Evolutionary conservation across 1,139 yeast species (phyloP).

Genomic region (Lodderomyces margitis): DNA sequence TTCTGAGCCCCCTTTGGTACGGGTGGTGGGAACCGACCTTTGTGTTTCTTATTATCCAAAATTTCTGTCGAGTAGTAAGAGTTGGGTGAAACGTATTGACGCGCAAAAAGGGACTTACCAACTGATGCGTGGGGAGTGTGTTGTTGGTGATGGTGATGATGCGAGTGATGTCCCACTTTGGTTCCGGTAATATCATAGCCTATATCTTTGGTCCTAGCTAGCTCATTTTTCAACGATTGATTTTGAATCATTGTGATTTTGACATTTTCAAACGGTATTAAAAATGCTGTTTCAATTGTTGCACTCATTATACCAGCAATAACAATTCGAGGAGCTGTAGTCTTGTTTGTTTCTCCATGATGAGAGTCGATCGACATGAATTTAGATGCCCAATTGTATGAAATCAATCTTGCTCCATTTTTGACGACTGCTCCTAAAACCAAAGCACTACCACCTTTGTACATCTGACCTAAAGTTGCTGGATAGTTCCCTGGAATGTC

Average conservation of each 20-base stretch:
- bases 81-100: conserved; percentile 45
- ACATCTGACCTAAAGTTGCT: conserved; percentile 43
- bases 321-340: conserved; percentile 69
- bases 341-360: conserved; percentile 33
- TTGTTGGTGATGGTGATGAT: conserved; percentile 21
- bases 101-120: conserved; percentile 19
- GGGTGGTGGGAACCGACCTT: conserved; percentile 7
- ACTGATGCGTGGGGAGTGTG: conserved; percentile 14
- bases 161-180: conserved; percentile 2
- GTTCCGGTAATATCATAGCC: conserved; percentile 28
- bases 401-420: conserved; percentile 67
- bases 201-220: conserved; percentile 21
- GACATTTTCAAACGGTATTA: conserved; percentile 89
- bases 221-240: conserved; percentile 38
- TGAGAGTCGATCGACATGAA: conserved; percentile 62
- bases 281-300: conserved; percentile 71
- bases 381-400: conserved; percentile 74
- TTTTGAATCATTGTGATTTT: conserved; percentile 85
- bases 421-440: conserved; percentile 75
- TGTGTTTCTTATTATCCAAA: conserved; percentile 25
- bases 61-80: conserved; percentile 41
- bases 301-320: conserved; percentile 90
- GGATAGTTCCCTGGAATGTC: conserved; percentile 42
- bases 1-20: conserved; percentile 22
- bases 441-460: conserved; percentile 76